Evolutionary conservation across 768 basidiomycete species (phyloP), one percentile per base, ranked within the genome.

Genomic region (Baorangia bicolor): DNA sequence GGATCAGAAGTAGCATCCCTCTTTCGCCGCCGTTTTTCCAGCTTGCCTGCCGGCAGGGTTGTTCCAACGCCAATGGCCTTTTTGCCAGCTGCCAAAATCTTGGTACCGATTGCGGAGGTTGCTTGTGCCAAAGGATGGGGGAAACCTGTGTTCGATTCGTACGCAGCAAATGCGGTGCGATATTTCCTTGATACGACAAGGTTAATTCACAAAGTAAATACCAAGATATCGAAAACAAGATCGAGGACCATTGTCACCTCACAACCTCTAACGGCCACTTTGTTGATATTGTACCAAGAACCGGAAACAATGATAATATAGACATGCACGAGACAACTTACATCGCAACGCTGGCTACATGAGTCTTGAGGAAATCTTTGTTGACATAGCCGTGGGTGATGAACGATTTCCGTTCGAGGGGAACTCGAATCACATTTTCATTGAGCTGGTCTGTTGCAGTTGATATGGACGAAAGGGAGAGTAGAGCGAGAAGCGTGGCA

Each of bases 101-200:
- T 9, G 10, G 16, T 23, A 33, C 14, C 16, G 56, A 51, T 31
- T 42, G 39, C 45, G 42, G 59, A 46, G 33, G 58, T 57, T 48
- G 49, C 56, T 4, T 31, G 52, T 8, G 64, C 59, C 49, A 67
- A 47, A 47, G 77, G 73, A 57, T 79, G 80, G 0, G 61, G 58
- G 14, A 57, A 49, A 11, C 81, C 81, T 6, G 75, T 79, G 60
- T 82, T 81, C n/a, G 49, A 67, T 55, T 77, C 62, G 52, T 72
- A 81, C 9, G 79, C 76, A 35, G 62, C 65, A 53, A 81, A 75
- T 16, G 78, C 75, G n/a, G 62, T 64, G 20, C 63, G 59, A 45
- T 78, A 64, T 73, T 82, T 82, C 38, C 81, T 81, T 57, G 33
- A 35, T 5, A 12, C 38, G 14, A 43, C 23, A 30, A 27, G 11